phyloP scores from a whole-genome alignment of 139 green algal species.

The Ettlia oleoabundans region DNA sequence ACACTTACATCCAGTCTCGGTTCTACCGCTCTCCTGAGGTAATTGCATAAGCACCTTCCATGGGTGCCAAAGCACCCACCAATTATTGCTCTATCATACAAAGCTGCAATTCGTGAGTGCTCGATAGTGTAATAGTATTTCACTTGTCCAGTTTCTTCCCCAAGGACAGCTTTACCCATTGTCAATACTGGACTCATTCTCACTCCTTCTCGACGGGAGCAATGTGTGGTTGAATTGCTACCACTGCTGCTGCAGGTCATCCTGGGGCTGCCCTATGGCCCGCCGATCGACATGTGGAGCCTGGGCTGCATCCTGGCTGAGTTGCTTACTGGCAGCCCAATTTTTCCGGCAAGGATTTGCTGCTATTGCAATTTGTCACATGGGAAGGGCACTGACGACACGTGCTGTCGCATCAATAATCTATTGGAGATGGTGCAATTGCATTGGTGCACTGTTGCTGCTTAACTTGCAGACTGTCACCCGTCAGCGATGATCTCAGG shows the following conservation, averaged over 20 bases:
- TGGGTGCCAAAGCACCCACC: too few relatives aligned
- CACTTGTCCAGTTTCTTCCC: not conserved
- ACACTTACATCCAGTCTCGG: constrained; percentile 96
- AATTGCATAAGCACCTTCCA: not conserved
- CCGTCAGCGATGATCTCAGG: not conserved
- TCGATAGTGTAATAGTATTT: not conserved
- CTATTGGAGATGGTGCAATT: not conserved
- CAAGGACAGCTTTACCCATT: too few relatives aligned
- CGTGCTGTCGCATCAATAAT: not conserved
- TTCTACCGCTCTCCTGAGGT: constrained; percentile 93
- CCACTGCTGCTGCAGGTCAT: too few relatives aligned
- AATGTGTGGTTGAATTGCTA: too few relatives aligned
- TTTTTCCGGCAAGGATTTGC: constrained; percentile 80
- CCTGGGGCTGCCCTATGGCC: constrained; percentile 69
- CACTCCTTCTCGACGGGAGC: too few relatives aligned
- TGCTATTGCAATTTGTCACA: not conserved
- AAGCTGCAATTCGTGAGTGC: not conserved
- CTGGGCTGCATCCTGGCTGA: constrained; percentile 88
- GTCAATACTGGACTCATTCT: too few relatives aligned
- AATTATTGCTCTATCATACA: too few relatives aligned
- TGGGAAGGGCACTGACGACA: not conserved
- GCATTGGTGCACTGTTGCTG: not conserved
- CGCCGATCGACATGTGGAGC: constrained; percentile 97
- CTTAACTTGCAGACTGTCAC: not conserved
- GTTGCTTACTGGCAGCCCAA: constrained; percentile 68